Evolutionary conservation across 345 rosid genomes (phyloP), one percentile per base, ranked within the genome.

Genomic region (Aethionema arabicum): DNA sequence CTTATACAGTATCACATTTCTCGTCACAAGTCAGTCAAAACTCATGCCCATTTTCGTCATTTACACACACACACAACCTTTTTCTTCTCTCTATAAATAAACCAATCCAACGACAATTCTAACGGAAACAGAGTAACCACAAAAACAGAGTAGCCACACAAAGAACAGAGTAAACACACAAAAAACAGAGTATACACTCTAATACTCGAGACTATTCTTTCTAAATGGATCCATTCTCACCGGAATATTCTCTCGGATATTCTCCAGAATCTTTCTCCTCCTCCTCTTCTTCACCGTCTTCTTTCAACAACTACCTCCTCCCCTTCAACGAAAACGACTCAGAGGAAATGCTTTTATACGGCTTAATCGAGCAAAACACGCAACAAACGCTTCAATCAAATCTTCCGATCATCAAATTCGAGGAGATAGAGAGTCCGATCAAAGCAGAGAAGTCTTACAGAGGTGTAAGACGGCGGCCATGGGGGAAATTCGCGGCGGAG

Each of bases 301-400:
- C 79, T 32, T 40, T 77, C 14, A 53, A 56, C 58, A 52, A 74
- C 31, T 70, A 13, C 45, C 71, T 49, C 31, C 92, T 91, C 29
- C 96, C 98, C 11, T 91, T 91, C 79, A 79, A 91, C 69, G 98
- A 91, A 67, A 89, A 89, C 52, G 98, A 91, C 72, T 82, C 95
- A 0, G 91, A 86, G 14, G 98, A 91, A 76, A 91, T 91, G 98
- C 89, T 82, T 63, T 84, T 89, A 9, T 82, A 77, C 51, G 85
- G 84, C 0, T 61, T 91, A 11, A 80, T 89, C 12, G 68, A 80
- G 8, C 75, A 69, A 29, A 80, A 70, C 43, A 72, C 32, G 32
- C 74, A n/a, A 59, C 63, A 55, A 45, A 41, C 46, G 12, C 55
- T 14, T 42, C 56, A 38, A 0, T 14, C 60, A 0, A 0, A 43